A percentile compares a stretch with the other conserved stretches of the same genome.
Evolutionary conservation across 768 basidiomycete species (phyloP).

Genomic region (Pleurotus citrinopileatus): DNA sequence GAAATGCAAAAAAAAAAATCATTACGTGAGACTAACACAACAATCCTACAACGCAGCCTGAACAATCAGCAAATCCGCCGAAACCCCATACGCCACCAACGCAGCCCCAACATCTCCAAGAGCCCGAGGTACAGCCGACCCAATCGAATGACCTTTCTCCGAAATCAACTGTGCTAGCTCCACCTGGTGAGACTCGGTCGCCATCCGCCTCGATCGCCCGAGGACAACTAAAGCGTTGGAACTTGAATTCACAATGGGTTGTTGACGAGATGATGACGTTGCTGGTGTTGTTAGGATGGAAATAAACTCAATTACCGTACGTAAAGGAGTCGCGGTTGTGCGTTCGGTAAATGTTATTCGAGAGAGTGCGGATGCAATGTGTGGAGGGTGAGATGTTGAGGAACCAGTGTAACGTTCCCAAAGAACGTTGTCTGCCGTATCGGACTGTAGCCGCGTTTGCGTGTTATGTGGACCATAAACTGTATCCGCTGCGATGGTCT

Average conservation of each 20-base stretch:
- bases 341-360: constrained; percentile 61
- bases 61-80: constrained; percentile 51
- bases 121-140: constrained; percentile 63
- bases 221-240: constrained; percentile 54
- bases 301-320: constrained; percentile 47
- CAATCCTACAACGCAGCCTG: constrained; percentile 44
- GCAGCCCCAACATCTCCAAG: constrained; percentile 76
- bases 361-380: constrained; percentile 41
- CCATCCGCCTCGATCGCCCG: constrained; percentile 76
- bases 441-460: constrained; percentile 54
- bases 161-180: constrained; percentile 55
- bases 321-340: constrained; percentile 53
- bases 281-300: constrained; percentile 18
- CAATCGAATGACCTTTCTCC: constrained; percentile 39
- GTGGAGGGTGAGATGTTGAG: constrained; percentile 23
- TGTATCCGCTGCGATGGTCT: constrained; percentile 63
- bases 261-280: background rate
- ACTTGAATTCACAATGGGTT: too few relatives aligned
- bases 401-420: constrained; percentile 63
- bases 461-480: constrained; percentile 58
- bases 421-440: constrained; percentile 77
- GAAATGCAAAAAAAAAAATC: too few relatives aligned
- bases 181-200: constrained; percentile 49
- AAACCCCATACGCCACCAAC: constrained; percentile 51
- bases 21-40: too few relatives aligned